Percentiles rank a stretch among this genome's conserved stretches.
Conservation (phyloP, 2,329 filamentous ascomycete species). For the Ampelomyces quisqualis region DNA sequence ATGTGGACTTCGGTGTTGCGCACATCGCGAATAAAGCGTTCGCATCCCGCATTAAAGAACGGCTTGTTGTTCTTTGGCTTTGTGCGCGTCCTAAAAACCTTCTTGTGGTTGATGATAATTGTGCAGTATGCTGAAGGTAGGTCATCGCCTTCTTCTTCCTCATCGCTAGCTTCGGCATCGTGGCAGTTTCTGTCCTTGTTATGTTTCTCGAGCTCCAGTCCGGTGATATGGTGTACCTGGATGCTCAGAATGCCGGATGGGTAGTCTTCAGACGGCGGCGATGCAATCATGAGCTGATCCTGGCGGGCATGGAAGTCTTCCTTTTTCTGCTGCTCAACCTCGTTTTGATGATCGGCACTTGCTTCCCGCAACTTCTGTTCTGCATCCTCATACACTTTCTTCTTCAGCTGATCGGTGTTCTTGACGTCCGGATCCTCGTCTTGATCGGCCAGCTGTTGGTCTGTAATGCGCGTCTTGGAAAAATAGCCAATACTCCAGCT, state of each 20-base stretch:
- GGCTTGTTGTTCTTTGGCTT: slow-evolving; percentile 78
- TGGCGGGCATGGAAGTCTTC: slow-evolving; percentile 62
- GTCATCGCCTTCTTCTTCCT: slow-evolving; percentile 62
- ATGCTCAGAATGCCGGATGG: slow-evolving; percentile 68
- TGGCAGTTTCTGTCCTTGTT: slow-evolving; percentile 56
- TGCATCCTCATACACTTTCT: slow-evolving; percentile 56
- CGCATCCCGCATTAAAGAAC: slow-evolving; percentile 75
- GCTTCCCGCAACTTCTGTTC: slow-evolving; percentile 67
- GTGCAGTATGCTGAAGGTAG: slow-evolving; percentile 71
- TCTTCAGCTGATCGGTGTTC: slow-evolving; percentile 59
- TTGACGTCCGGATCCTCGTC: slow-evolving; percentile 60
- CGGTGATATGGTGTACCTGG: slow-evolving; percentile 72
- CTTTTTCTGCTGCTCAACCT: slow-evolving; percentile 66
- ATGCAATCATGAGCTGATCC: slow-evolving; percentile 67
- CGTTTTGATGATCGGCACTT: slow-evolving; percentile 58
- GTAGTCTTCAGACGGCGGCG: slow-evolving; percentile 63
- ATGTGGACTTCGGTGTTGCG: slow-evolving; percentile 66
- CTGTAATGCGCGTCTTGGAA: slow-evolving; percentile 63
- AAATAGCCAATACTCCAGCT: slow-evolving; percentile 73
- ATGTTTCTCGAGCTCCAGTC: slow-evolving; percentile 61
- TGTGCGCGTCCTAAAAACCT: slow-evolving; percentile 67
- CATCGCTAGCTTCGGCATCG: slow-evolving; percentile 56
- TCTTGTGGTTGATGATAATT: slow-evolving; percentile 72
- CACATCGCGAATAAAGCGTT: slow-evolving; percentile 71
- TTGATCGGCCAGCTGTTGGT: slow-evolving; percentile 62